These are phyloP conservation scores for Coffea canephora DNA, from an alignment of 257 asterid species.

Conservation along the genomic window DNA sequence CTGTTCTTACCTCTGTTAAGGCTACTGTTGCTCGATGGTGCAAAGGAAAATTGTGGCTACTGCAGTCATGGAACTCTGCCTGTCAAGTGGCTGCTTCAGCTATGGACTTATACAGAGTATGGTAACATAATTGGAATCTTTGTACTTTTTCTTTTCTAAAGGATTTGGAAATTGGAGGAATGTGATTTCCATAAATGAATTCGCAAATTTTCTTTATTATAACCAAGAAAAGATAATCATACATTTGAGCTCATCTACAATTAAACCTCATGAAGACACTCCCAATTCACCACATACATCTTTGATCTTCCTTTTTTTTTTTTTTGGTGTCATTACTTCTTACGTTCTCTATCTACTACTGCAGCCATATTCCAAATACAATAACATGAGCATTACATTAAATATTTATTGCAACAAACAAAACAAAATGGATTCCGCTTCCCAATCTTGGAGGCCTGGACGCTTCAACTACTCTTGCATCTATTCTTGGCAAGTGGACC, in stretches of 20 bases:
- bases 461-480: slow-evolving; percentile 25
- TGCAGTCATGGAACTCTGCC: too few relatives aligned
- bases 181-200: not conserved
- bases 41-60: too few relatives aligned
- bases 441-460: slow-evolving; percentile 37
- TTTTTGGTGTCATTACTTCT: not conserved
- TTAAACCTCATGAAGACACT: not conserved
- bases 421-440: slow-evolving; percentile 10
- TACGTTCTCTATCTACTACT: not conserved
- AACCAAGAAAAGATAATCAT: not conserved
- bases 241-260: not conserved
- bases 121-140: too few relatives aligned
- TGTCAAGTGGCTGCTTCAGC: too few relatives aligned
- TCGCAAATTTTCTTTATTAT: not conserved
- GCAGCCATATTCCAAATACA: not conserved
- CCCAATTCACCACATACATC: not conserved
- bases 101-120: too few relatives aligned
- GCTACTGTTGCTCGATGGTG: too few relatives aligned
- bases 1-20: too few relatives aligned
- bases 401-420: not conserved
- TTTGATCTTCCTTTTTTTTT: not conserved
- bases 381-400: not conserved
- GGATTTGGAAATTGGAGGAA: too few relatives aligned
- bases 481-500: slow-evolving; percentile 23
- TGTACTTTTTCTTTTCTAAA: too few relatives aligned